Base-by-base conservation (phyloP, 2,329 filamentous ascomycete species). In the Phialophora verrucosa region DNA sequence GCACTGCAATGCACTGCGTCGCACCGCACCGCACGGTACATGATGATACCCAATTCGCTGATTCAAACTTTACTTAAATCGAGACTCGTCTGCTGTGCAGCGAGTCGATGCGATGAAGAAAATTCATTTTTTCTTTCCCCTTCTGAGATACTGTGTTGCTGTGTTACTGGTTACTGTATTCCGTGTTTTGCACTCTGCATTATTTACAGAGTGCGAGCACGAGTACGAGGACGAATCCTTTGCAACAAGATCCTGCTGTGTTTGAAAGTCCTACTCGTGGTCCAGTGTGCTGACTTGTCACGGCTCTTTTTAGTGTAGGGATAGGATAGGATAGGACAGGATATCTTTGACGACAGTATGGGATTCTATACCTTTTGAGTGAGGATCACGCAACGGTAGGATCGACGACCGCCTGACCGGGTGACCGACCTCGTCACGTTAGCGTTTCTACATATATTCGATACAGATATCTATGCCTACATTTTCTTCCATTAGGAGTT, bases 71-170 rank as follows among this genome's bases (percentile, higher is more conserved):
- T 64, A 44, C 38, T 17, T 44, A 47, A 29, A 35, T 64, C 62
- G 62, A 64, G 62, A 64, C 62, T 44, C 14, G 38, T n/a, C 7
- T n/a, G 14, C 44, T 32, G 27, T 23, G 44, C 42, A n/a, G 38
- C 38, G 25, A 31, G 55, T 59, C 62, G 32, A 59, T 64, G 62
- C 62, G 62, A 64, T 20, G 14, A 64, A 42, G 25, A 51, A 50
- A 59, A 53, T 27, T 53, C 38, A 6, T 20, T 38, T 42, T 63
- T 64, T 64, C 62, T 64, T 64, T 64, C 55, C 62, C 62, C 62
- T 54, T 64, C 62, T 64, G 62, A 64, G 23, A 60, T 44, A 44
- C 38, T 17, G 17, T 44, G 38, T 11, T 44, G n/a, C 38, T 17
- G 17, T 44, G 38, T 11, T 44, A 12, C 32, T 35, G 38, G 38